These are phyloP conservation scores for Umbilicus rupestris DNA, from an alignment of 164 flowering plant species.

Conservation along the genomic window DNA sequence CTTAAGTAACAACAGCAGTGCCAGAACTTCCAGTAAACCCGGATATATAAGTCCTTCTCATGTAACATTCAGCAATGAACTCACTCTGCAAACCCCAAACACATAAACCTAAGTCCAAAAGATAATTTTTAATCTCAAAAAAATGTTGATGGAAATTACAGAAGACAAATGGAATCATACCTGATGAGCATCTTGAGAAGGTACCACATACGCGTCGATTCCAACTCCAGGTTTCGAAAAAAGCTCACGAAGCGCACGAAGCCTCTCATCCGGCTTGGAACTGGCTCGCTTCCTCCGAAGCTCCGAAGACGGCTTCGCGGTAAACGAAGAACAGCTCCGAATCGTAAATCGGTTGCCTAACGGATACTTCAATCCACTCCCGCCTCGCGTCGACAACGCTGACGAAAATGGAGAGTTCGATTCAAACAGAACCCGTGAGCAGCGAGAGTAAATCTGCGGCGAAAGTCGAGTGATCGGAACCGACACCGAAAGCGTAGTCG, in stretches of 20 bases:
- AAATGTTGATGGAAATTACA: background rate
- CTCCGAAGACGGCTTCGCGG: slow-evolving; percentile 70
- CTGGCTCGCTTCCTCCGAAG: slow-evolving; percentile 24
- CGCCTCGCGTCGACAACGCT: background rate
- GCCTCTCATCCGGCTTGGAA: slow-evolving; percentile 52
- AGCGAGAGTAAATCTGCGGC: background rate
- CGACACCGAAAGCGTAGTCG: background rate
- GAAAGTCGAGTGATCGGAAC: background rate
- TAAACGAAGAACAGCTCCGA: slow-evolving; percentile 19
- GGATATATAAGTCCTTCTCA: slow-evolving; percentile 80
- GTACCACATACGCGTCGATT: slow-evolving; percentile 85
- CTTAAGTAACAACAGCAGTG: slow-evolving; percentile 85
- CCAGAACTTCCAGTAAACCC: slow-evolving; percentile 99
- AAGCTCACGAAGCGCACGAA: slow-evolving; percentile 54
- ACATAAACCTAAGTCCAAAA: background rate
- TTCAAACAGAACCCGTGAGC: background rate
- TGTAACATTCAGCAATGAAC: slow-evolving; percentile 89
- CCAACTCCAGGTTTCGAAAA: slow-evolving; percentile 65
- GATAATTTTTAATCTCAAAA: background rate
- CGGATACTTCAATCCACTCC: background rate
- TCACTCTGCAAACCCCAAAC: slow-evolving; percentile 54
- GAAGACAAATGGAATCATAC: slow-evolving; percentile 18
- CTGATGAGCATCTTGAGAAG: slow-evolving; percentile 98
- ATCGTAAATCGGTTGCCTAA: background rate
- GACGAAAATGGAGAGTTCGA: background rate